Conservation (phyloP, 2,329 filamentous ascomycete genomes). For the Botrytis fragariae region DNA sequence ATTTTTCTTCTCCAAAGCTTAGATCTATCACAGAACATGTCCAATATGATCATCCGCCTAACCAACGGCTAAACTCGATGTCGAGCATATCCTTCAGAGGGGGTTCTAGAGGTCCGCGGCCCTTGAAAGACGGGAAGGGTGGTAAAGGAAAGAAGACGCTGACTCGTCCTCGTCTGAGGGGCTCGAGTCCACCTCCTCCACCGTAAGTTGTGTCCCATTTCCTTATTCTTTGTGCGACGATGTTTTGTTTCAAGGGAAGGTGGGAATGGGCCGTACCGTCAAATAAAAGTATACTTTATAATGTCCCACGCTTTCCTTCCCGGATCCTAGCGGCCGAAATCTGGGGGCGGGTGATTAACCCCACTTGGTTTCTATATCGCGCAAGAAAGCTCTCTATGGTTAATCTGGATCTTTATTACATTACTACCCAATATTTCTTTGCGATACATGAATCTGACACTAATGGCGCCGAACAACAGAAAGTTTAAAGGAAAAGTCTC, state of each 20-base stretch:
- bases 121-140: slow-evolving; percentile 14
- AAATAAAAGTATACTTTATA: slow-evolving; percentile 6
- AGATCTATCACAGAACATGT: slow-evolving; percentile 39
- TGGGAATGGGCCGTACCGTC: not conserved
- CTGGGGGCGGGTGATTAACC: slow-evolving; percentile 21
- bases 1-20: slow-evolving; percentile 29
- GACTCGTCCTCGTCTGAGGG: slow-evolving; percentile 18
- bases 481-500: slow-evolving; percentile 66
- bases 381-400: slow-evolving; percentile 4
- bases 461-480: slow-evolving; percentile 36
- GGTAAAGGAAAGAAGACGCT: slow-evolving; percentile 37
- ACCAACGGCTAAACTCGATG: slow-evolving; percentile 26
- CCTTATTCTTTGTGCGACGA: not conserved
- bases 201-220: slow-evolving; percentile 32
- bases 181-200: slow-evolving; percentile 39
- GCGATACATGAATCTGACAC: not conserved
- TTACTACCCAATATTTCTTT: not conserved
- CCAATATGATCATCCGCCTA: slow-evolving; percentile 31
- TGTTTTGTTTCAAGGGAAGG: not conserved
- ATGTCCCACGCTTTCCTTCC: slow-evolving; percentile 16
- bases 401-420: not conserved
- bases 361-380: slow-evolving; percentile 21
- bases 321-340: slow-evolving; percentile 16
- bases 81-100: slow-evolving; percentile 35
- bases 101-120: slow-evolving; percentile 24